Evolutionary conservation across 73 alveolate genomes (phyloP).

Genomic region (Tetrahymena borealis): DNA sequence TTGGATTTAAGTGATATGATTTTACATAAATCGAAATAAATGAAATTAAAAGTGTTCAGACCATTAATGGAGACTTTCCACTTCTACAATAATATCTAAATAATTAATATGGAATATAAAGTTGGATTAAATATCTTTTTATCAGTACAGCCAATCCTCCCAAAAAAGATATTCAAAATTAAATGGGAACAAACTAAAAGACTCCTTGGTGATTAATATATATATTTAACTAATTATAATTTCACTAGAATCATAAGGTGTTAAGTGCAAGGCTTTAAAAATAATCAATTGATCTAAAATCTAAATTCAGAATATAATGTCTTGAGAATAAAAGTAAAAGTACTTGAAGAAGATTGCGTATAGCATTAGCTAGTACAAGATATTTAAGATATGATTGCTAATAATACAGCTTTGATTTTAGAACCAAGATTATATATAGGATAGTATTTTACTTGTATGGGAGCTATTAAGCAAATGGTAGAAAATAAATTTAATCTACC

Average conservation of each 20-base stretch:
- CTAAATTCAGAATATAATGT: not conserved
- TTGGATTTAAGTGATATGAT: not conserved
- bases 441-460: not conserved
- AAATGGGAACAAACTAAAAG: not conserved
- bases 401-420: not conserved
- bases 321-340: not conserved
- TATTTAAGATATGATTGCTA: not conserved
- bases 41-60: not conserved
- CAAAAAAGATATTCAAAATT: not conserved
- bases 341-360: not conserved
- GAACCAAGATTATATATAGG: not conserved
- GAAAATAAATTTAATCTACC: not conserved
- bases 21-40: not conserved
- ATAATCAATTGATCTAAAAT: too few species aligned
- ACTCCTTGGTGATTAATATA: not conserved
- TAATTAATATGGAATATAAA: not conserved
- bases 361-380: not conserved
- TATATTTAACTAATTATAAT: not conserved
- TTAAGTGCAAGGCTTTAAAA: not conserved
- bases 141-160: not conserved
- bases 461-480: not conserved
- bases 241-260: not conserved
- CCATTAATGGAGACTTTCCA: not conserved
- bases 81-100: not conserved
- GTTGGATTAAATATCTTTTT: not conserved